These are phyloP conservation scores for Heracleum sosnowskyi DNA, from an alignment of 129 eudicot genomes.

Conservation along the genomic window DNA sequence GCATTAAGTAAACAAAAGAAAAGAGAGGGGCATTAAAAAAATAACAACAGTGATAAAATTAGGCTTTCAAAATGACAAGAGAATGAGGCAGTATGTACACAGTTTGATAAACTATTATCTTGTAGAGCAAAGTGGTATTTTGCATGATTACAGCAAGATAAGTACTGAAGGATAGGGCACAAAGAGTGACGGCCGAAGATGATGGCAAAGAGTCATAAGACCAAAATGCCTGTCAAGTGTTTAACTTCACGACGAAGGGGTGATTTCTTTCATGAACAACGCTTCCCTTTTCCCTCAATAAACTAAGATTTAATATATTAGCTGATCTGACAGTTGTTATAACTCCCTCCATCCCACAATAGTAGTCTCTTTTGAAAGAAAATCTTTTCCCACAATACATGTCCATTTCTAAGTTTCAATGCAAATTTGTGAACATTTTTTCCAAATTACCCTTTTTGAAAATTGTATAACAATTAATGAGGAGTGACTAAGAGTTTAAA, in stretches of 20 bases:
- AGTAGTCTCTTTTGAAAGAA: too few species aligned
- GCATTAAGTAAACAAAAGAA: not conserved
- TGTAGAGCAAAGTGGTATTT: not conserved
- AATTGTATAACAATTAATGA: too few species aligned
- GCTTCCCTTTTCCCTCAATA: not conserved
- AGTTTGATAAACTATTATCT: not conserved
- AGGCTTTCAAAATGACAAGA: not conserved
- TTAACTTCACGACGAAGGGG: not conserved
- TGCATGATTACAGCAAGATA: not conserved
- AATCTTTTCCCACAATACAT: too few species aligned
- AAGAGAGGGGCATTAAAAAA: not conserved
- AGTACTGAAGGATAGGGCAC: not conserved
- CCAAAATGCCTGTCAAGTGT: not conserved
- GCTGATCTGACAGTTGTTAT: not conserved
- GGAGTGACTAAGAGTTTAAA: too few species aligned
- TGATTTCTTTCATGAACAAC: not conserved
- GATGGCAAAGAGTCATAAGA: not conserved
- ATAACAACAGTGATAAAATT: not conserved
- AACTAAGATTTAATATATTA: not conserved
- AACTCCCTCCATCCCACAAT: too few species aligned
- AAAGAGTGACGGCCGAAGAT: not conserved
- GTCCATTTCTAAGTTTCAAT: too few species aligned
- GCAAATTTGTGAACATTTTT: too few species aligned
- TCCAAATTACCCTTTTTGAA: too few species aligned
- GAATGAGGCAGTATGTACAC: not conserved